These are phyloP conservation scores for Podospora pseudocomata DNA, from an alignment of 495 filamentous ascomycete species.

Conservation along the genomic window DNA sequence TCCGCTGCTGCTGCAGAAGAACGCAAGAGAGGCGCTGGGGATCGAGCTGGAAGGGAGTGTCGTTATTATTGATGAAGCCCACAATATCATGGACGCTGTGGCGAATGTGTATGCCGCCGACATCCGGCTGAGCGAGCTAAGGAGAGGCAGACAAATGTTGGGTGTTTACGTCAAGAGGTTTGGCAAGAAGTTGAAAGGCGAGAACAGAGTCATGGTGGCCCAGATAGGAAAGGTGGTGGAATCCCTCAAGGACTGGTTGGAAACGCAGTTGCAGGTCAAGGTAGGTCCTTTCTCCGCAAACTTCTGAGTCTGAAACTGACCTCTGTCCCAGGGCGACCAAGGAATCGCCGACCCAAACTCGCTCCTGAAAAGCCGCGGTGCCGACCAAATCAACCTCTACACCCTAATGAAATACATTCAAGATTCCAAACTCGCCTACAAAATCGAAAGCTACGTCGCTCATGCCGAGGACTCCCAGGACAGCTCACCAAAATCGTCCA, in stretches of 20 bases:
- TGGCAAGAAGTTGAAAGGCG: conserved; percentile 75
- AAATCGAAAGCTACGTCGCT: conserved; percentile 81
- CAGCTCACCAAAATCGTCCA: conserved; percentile 37
- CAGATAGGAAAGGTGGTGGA: conserved; percentile 78
- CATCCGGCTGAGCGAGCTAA: conserved; percentile 68
- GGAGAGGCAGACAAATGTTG: conserved; percentile 67
- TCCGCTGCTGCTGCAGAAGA: conserved; percentile 82
- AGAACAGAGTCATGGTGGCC: conserved; percentile 87
- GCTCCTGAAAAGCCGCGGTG: conserved; percentile 77
- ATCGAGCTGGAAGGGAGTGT: conserved; percentile 84
- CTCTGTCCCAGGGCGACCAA: conserved; percentile 41
- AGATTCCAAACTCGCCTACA: conserved; percentile 89
- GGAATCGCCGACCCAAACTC: conserved; percentile 59
- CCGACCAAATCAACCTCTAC: conserved; percentile 92
- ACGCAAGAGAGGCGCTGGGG: conserved; percentile 80
- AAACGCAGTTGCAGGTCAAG: conserved; percentile 41
- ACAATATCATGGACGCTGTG: conserved; percentile 96
- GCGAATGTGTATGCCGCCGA: conserved; percentile 79
- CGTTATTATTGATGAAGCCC: conserved; percentile 93
- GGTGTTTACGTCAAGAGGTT: conserved; percentile 83
- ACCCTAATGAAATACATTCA: conserved; percentile 83
- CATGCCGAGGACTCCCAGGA: conserved; percentile 51
- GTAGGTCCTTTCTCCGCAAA: conserved; percentile 25
- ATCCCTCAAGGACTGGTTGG: conserved; percentile 66
- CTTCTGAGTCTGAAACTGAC: background rate